Base-by-base conservation (phyloP, 371 early-diverging fungal species). In the Quaeritorhiza haematococci region DNA sequence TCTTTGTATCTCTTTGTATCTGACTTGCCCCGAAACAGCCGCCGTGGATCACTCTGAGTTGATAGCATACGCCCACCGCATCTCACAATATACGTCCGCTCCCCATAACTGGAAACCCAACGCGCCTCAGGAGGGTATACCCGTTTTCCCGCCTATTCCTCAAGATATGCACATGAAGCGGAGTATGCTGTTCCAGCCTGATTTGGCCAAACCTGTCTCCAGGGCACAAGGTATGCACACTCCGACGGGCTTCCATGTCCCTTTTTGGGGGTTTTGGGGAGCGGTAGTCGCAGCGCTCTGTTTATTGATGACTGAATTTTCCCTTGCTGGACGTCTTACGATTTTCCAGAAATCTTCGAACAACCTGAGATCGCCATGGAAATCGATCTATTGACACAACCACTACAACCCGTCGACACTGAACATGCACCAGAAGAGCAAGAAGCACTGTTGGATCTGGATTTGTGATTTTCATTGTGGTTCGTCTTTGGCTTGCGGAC, bases 81-180 rank as follows among this genome's bases (percentile, higher is more conserved):
- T 60, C 19, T 53, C 55, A 27, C 42, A 48, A 23, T 47, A 38
- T 33, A 55, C 61, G n/a, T 29, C 27, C 19, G 24, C 17, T 10
- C 55, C 33, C 8, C 38, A 38, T 19, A 38, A 38, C 19, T 38
- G 38, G 38, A 38, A 38, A 38, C 38, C 38, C 13, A 38, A 38
- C 19, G 38, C 13, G 19, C 38, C 38, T 38, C 13, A 19, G 13
- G 13, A 38, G 13, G 13, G 19, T 19, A 38, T 38, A 38, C 54
- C 47, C 21, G n/a, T 33, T 23, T 50, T 10, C 53, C 53, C 61
- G 33, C 61, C 61, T 26, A 60, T 60, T 27, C 61, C 61, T 5
- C 61, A 60, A 43, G 61, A 60, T 13, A 54, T 49, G n/a, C 54
- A 60, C 41, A 53, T 60, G 61, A 60, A 60, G 41, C 35, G 41